Evolutionary conservation across 1,284 basidiomycete genomes (phyloP).

Genomic region (Ganoderma lingzhi): DNA sequence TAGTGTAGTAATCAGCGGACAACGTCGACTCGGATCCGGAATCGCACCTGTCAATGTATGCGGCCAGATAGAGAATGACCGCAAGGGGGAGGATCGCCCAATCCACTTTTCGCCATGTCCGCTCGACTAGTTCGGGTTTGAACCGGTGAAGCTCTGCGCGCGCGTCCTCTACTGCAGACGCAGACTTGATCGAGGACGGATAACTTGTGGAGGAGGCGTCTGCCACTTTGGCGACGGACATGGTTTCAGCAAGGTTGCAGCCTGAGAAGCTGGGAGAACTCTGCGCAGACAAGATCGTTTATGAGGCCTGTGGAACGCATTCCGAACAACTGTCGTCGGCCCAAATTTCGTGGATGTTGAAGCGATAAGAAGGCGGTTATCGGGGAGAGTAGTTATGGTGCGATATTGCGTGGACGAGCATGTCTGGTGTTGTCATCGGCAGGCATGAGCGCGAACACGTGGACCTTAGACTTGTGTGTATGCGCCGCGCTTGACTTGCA

Average conservation of each 20-base stretch:
- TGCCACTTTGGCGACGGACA: constrained; percentile 20
- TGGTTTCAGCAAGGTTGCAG: background rate
- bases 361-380: background rate
- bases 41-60: constrained; percentile 42
- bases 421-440: constrained; percentile 21
- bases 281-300: background rate
- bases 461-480: background rate
- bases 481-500: background rate
- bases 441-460: background rate
- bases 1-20: background rate
- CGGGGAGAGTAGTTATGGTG: constrained; percentile 18
- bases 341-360: background rate
- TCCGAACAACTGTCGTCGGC: background rate
- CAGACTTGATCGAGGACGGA: constrained; percentile 27
- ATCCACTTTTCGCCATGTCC: constrained; percentile 43
- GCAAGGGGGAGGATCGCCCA: constrained; percentile 40
- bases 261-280: background rate
- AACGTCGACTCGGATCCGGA: background rate
- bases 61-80: constrained; percentile 40
- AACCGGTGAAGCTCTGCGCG: constrained; percentile 27
- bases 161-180: constrained; percentile 21
- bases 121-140: constrained; percentile 35
- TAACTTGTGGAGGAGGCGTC: constrained; percentile 19
- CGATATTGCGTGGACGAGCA: constrained; percentile 24
- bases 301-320: background rate